Percentiles rank a stretch among this genome's conserved stretches.
phyloP scores from a whole-genome alignment of 768 basidiomycete species.

The Piloderma croceum region DNA sequence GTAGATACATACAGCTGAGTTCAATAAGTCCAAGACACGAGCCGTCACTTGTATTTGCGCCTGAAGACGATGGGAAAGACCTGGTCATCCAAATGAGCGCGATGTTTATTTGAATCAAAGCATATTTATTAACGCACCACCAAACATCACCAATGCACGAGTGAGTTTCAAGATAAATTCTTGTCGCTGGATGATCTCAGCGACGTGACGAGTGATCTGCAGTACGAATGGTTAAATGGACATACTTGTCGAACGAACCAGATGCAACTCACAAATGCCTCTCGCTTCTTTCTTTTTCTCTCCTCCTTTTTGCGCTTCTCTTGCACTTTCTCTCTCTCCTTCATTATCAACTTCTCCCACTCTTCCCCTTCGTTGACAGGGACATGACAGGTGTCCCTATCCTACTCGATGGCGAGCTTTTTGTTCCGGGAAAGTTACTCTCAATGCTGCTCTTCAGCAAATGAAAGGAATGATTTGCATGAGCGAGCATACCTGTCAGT shows the following conservation, averaged over 20 bases:
- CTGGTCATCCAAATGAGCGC: no score
- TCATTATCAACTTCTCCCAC: conserved; percentile 16
- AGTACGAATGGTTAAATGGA: neutral
- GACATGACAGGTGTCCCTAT: no score
- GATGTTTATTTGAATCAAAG: no score
- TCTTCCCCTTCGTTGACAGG: conserved; percentile 19
- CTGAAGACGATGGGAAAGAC: conserved; percentile 78
- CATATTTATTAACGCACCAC: no score
- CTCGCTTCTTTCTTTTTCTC: conserved; percentile 67
- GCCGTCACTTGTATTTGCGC: conserved; percentile 78
- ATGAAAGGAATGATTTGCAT: no score
- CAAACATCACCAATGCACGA: conserved; percentile 87
- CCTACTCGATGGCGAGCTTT: no score
- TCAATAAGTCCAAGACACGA: conserved; percentile 70
- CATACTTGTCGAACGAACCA: no score
- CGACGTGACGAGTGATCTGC: conserved; percentile 79
- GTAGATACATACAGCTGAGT: conserved; percentile 69
- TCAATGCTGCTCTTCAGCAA: no score
- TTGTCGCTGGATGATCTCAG: conserved; percentile 74
- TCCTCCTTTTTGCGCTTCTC: conserved; percentile 37
- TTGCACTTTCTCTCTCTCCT: conserved; percentile 27
- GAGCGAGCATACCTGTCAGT: no score
- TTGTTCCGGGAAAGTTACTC: no score
- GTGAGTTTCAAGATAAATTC: conserved; percentile 82
- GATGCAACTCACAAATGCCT: conserved; percentile 60